Conservation (phyloP, 495 filamentous ascomycete species). For the Penicillium alfredii region DNA sequence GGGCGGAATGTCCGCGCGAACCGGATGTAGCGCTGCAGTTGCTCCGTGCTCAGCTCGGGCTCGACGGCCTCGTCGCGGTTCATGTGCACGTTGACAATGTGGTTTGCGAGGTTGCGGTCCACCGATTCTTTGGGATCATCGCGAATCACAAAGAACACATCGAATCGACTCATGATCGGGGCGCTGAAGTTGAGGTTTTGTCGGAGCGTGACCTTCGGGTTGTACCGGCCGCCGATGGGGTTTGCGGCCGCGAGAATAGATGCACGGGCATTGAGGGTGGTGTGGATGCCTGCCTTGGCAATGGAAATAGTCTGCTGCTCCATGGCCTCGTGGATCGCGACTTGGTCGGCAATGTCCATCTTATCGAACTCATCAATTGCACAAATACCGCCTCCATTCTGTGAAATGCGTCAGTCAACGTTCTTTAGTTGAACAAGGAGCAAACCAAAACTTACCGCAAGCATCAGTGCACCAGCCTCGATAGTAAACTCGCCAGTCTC, state of each 20-base stretch:
- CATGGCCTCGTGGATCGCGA: slow-evolving; percentile 99
- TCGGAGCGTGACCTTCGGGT: slow-evolving; percentile 87
- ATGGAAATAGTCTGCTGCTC: slow-evolving; percentile 99
- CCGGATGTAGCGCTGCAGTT: slow-evolving; percentile 94
- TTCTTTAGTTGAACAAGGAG: neutral
- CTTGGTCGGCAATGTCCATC: slow-evolving; percentile 97
- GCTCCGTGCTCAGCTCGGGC: slow-evolving; percentile 93
- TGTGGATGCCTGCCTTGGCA: slow-evolving; percentile 97
- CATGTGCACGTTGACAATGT: slow-evolving; percentile 93
- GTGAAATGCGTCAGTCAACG: slow-evolving; percentile 7
- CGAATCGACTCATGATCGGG: slow-evolving; percentile 98
- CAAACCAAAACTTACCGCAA: slow-evolving; percentile 60
- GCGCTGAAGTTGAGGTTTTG: slow-evolving; percentile 98
- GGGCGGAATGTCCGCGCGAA: slow-evolving; percentile 94
- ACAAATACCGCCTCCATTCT: slow-evolving; percentile 71
- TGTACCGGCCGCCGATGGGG: slow-evolving; percentile 91
- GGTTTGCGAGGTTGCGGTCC: slow-evolving; percentile 83
- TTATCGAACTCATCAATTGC: slow-evolving; percentile 99
- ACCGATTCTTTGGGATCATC: slow-evolving; percentile 93
- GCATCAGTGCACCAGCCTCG: slow-evolving; percentile 96
- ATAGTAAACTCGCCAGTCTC: slow-evolving; percentile 99
- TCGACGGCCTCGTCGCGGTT: slow-evolving; percentile 83
- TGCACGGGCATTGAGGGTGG: slow-evolving; percentile 91
- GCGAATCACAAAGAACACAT: slow-evolving; percentile 96
- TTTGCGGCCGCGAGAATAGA: slow-evolving; percentile 96